A percentile compares a stretch with the other conserved stretches of the same genome.
Conservation (phyloP, 768 basidiomycete species). For the Russula compacta region DNA sequence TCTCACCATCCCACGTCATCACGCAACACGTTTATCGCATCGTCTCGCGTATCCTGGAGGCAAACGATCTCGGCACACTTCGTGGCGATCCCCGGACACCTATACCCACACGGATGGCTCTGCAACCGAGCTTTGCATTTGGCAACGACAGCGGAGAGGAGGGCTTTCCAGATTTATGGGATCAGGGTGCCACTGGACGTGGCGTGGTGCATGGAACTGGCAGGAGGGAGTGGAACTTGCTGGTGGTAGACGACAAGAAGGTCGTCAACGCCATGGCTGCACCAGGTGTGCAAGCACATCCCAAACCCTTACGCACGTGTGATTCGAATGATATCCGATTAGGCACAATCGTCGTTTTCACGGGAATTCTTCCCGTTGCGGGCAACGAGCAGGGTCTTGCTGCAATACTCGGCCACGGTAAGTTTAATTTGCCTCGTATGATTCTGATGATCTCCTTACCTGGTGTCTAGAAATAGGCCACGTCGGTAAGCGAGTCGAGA, state of each 20-base stretch:
- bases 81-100: constrained; percentile 24
- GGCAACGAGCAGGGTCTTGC: constrained; percentile 75
- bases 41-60: constrained; percentile 55
- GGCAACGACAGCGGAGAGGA: background rate
- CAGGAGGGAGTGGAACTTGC: constrained; percentile 49
- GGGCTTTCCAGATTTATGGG: constrained; percentile 10
- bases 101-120: constrained; percentile 18
- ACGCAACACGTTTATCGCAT: constrained; percentile 62
- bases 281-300: constrained; percentile 39
- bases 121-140: constrained; percentile 20
- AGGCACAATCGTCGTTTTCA: constrained; percentile 81
- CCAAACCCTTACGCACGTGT: background rate
- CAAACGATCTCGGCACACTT: constrained; percentile 64
- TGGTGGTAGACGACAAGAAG: constrained; percentile 66
- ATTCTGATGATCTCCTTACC: background rate
- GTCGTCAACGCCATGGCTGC: constrained; percentile 71
- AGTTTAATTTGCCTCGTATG: constrained; percentile 19
- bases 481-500: constrained; percentile 37
- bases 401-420: constrained; percentile 78
- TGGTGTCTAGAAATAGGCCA: constrained; percentile 67
- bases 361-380: constrained; percentile 76
- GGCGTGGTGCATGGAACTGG: background rate
- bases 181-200: constrained; percentile 22
- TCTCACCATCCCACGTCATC: constrained; percentile 59
- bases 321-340: background rate